Evolutionary conservation across 331 rosid species (phyloP).

Genomic region (Quercus lobata): DNA sequence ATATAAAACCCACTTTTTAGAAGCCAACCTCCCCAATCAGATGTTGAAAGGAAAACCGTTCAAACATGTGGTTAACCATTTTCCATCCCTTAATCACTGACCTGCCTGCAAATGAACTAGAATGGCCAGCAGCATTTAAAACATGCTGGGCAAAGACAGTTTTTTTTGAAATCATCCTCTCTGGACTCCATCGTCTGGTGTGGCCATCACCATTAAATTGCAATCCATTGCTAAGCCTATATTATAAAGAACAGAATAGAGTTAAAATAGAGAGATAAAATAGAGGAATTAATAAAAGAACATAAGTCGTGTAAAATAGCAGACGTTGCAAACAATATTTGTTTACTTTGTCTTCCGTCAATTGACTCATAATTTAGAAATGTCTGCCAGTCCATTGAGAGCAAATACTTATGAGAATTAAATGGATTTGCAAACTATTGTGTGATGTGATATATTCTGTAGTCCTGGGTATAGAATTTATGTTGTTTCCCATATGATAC

Average conservation of each 20-base stretch:
- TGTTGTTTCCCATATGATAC: background rate
- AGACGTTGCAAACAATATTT: background rate
- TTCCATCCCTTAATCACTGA: background rate
- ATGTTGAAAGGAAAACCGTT: background rate
- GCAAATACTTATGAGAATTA: background rate
- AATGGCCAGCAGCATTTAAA: background rate
- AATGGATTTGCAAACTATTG: background rate
- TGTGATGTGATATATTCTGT: background rate
- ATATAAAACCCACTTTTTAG: too few species aligned
- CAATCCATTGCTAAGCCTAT: background rate
- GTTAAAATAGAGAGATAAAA: background rate
- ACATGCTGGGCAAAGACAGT: background rate
- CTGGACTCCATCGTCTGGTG: background rate
- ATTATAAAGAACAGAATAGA: background rate
- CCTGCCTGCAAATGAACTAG: background rate
- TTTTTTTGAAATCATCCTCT: background rate
- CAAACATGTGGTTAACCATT: background rate
- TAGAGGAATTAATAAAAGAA: background rate
- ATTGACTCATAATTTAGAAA: too few species aligned
- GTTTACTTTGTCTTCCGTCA: background rate
- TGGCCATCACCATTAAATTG: background rate
- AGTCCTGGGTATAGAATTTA: background rate
- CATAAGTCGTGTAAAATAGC: background rate
- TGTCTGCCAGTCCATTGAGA: background rate
- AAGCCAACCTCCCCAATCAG: background rate